Percentiles rank a stretch among this genome's conserved stretches.
Conservation (phyloP, 352 stramenopile species). For the Pythium phragmitis region DNA sequence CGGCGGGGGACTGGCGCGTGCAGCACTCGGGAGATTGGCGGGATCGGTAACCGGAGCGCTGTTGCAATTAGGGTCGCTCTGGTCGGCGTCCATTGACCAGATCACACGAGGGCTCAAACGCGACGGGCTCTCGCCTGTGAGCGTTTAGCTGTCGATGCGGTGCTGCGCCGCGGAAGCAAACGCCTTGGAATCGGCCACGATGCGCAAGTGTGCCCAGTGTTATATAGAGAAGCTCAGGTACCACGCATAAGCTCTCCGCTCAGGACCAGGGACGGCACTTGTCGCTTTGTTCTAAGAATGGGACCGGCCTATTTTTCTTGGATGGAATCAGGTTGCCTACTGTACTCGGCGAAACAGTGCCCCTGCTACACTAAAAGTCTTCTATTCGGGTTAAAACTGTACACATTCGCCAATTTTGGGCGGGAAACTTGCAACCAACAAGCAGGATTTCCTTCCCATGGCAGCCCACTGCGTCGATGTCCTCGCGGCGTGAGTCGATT, state of each 20-base stretch:
- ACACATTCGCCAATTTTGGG: background rate
- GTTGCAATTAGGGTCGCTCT: background rate
- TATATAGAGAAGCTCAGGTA: background rate
- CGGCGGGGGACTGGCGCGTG: background rate
- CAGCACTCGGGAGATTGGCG: background rate
- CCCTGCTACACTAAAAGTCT: background rate
- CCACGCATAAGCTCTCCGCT: background rate
- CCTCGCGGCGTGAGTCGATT: background rate
- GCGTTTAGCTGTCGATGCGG: background rate
- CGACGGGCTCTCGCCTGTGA: background rate
- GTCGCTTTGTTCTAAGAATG: background rate
- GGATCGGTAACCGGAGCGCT: background rate
- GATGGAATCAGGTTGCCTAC: background rate
- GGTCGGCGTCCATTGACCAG: slow-evolving; percentile 1
- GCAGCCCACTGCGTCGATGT: background rate
- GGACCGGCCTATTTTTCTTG: background rate
- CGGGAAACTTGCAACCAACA: background rate
- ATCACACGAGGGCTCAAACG: background rate
- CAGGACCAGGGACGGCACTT: background rate
- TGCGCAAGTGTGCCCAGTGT: background rate
- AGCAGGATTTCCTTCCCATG: no score
- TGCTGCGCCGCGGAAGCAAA: background rate
- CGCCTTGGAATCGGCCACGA: background rate
- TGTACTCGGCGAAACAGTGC: background rate
- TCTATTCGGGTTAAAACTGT: background rate